Percentiles rank a stretch among this genome's conserved stretches.
phyloP scores from a whole-genome alignment of 805 yeast species.

The Wickerhamiella azymoides region DNA sequence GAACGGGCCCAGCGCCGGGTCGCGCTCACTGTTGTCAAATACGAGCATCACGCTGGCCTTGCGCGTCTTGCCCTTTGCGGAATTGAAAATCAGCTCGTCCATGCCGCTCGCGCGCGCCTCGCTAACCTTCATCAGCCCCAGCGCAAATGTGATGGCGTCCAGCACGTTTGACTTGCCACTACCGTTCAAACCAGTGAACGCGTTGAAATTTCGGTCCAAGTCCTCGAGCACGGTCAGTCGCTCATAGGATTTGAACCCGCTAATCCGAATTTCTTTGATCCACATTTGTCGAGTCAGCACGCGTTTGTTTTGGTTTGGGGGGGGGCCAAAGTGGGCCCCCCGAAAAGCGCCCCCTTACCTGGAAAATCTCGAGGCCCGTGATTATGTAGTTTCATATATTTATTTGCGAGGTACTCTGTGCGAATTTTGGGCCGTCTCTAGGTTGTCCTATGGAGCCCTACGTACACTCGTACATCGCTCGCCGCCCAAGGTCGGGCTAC shows the following conservation, averaged over 20 bases:
- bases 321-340: too few species aligned
- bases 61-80: slow-evolving; percentile 97
- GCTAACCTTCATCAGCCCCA: slow-evolving; percentile 89
- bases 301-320: not conserved
- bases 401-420: too few species aligned
- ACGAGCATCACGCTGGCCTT: slow-evolving; percentile 94
- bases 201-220: slow-evolving; percentile 96
- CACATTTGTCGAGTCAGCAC: slow-evolving; percentile 36
- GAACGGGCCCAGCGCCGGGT: slow-evolving; percentile 72
- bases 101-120: slow-evolving; percentile 86
- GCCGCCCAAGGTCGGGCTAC: too few species aligned
- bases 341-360: too few species aligned
- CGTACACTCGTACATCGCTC: too few species aligned
- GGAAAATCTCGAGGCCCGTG: too few species aligned
- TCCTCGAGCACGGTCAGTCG: slow-evolving; percentile 87
- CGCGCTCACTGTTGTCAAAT: slow-evolving; percentile 71
- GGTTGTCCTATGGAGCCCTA: too few species aligned
- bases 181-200: slow-evolving; percentile 95
- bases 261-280: slow-evolving; percentile 92
- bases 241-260: slow-evolving; percentile 96
- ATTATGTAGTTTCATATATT: too few species aligned
- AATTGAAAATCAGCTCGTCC: slow-evolving; percentile 87
- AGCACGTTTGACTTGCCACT: slow-evolving; percentile 93
- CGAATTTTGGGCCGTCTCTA: too few species aligned
- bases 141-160: slow-evolving; percentile 96